Evolutionary conservation across 2,329 filamentous ascomycete genomes (phyloP).

Genomic region (Xylariaceae sp.): DNA sequence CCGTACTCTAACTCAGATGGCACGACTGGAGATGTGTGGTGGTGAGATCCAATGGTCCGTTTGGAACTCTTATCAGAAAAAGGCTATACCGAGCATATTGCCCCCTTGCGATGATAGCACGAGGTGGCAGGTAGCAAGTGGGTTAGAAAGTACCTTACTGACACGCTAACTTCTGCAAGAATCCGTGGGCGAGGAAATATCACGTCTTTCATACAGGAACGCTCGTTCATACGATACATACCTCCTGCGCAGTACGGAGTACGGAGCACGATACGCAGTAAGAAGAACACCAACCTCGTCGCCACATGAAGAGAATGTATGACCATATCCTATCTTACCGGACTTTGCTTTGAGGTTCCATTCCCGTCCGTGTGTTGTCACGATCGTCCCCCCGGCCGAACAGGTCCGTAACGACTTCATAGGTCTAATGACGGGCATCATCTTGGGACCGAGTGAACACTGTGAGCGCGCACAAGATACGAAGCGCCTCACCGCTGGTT

Average conservation of each 20-base stretch:
- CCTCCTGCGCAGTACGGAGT: no score
- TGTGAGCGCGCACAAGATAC: conserved; percentile 17
- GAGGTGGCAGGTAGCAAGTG: conserved; percentile 22
- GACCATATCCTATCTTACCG: background rate
- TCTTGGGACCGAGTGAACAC: background rate
- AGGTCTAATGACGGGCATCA: conserved; percentile 13
- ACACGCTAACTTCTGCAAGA: conserved; percentile 28
- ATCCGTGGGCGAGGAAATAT: conserved; percentile 23
- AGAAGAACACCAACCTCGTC: conserved; percentile 16
- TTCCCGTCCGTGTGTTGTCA: conserved; percentile 4
- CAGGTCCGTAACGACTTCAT: conserved; percentile 23
- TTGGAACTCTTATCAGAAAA: conserved; percentile 16
- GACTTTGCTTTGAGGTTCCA: background rate
- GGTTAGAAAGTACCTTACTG: conserved; percentile 26
- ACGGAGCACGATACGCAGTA: no score
- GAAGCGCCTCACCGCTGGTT: conserved; percentile 28
- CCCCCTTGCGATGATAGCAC: conserved; percentile 24
- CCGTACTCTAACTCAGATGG: background rate
- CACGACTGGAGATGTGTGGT: conserved; percentile 4
- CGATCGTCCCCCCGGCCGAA: conserved; percentile 13
- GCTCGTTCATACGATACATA: background rate
- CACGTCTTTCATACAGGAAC: conserved; percentile 18
- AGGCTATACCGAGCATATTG: conserved; percentile 21
- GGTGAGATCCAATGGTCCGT: conserved; percentile 1
- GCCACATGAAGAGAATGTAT: conserved; percentile 13